Evolutionary conservation across 2,329 filamentous ascomycete genomes (phyloP).

Genomic region (Hymenoscyphus linearis): DNA sequence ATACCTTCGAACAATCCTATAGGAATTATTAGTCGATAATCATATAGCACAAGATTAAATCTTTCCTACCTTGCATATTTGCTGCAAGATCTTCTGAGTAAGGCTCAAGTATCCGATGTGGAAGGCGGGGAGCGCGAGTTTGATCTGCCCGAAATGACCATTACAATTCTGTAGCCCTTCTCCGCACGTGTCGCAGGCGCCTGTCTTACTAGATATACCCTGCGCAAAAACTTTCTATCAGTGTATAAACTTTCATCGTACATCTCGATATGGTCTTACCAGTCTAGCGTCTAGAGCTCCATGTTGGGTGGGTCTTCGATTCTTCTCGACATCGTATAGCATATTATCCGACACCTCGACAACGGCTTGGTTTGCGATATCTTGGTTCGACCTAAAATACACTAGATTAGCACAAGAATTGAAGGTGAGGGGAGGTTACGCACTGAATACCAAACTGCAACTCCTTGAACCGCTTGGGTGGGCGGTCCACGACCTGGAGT

Average conservation of each 20-base stretch:
- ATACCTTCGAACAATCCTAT: conserved; percentile 72
- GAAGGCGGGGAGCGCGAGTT: conserved; percentile 84
- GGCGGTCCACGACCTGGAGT: conserved; percentile 82
- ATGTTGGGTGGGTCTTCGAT: conserved; percentile 69
- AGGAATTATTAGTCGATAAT: conserved; percentile 13
- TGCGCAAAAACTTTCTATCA: conserved; percentile 23
- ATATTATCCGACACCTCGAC: conserved; percentile 91
- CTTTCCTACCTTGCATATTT: conserved; percentile 73
- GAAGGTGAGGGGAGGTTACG: conserved; percentile 26
- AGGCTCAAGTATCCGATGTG: conserved; percentile 96
- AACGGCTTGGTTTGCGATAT: conserved; percentile 92
- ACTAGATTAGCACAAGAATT: conserved; percentile 18
- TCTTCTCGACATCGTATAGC: conserved; percentile 83
- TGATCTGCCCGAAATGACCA: conserved; percentile 92
- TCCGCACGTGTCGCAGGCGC: conserved; percentile 76
- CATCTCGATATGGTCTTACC: conserved; percentile 34
- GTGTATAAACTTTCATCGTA: not conserved
- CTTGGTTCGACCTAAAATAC: conserved; percentile 68
- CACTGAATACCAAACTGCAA: conserved; percentile 92
- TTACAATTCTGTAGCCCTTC: conserved; percentile 79
- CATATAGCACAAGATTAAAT: not conserved
- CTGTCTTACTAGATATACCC: conserved; percentile 82
- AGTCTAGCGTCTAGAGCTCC: conserved; percentile 85
- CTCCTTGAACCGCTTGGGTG: conserved; percentile 87
- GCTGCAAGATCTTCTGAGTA: conserved; percentile 84